Conservation (phyloP, 768 basidiomycete genomes). For the Cystobasidium onofrii region DNA sequence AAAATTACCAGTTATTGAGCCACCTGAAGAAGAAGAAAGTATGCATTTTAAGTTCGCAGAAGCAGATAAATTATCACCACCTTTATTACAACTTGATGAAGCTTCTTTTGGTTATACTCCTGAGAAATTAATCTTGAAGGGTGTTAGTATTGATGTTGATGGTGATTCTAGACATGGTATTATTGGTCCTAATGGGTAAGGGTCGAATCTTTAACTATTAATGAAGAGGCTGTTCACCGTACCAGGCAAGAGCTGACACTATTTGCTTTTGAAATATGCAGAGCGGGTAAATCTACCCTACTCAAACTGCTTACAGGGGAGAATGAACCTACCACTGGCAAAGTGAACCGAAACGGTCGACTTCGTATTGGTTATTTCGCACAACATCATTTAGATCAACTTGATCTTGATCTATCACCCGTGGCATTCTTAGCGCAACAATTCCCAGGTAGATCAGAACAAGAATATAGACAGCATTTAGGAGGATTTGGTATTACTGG, state of each 20-base stretch:
- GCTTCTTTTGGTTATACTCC: conserved; percentile 84
- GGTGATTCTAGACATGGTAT: conserved; percentile 92
- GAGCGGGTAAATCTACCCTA: conserved; percentile 93
- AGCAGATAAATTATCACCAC: conserved; percentile 94
- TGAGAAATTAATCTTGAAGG: conserved; percentile 57
- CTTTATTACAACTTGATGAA: conserved; percentile 81
- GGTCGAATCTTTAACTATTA: not conserved
- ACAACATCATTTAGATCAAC: conserved; percentile 90
- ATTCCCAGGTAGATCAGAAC: conserved; percentile 90
- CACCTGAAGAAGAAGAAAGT: conserved; percentile 83
- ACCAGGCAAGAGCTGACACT: not conserved
- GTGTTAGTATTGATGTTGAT: conserved; percentile 79
- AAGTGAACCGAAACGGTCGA: conserved; percentile 82
- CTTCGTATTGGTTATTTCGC: conserved; percentile 74
- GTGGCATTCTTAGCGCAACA: conserved; percentile 85
- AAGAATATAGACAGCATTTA: conserved; percentile 89
- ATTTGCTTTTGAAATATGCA: conserved; percentile 51
- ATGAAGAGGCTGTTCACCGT: not conserved
- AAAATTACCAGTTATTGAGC: conserved; percentile 86
- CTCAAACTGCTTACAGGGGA: conserved; percentile 88
- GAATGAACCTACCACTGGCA: conserved; percentile 62
- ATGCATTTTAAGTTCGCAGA: conserved; percentile 97
- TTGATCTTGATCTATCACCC: conserved; percentile 74
- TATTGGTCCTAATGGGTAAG: conserved; percentile 54
- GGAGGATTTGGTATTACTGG: conserved; percentile 53